Evolutionary conservation across 1,284 basidiomycete genomes (phyloP).

Genomic region (Lentinula novae-zelandiae): DNA sequence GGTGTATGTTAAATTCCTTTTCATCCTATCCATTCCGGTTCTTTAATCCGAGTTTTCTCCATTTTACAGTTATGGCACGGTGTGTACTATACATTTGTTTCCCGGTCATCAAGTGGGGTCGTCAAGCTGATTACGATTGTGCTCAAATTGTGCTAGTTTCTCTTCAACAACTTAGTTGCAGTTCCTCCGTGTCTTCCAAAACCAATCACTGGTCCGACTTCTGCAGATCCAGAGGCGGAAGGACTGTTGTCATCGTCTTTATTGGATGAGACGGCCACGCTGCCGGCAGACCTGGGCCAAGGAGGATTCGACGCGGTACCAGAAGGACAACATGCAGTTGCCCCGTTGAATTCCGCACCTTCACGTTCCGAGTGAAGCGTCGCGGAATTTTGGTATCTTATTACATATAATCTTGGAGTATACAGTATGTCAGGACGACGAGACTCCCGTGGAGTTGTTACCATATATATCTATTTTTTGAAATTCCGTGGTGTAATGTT

Average conservation of each 20-base stretch:
- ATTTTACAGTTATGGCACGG: constrained; percentile 54
- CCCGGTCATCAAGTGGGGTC: constrained; percentile 13
- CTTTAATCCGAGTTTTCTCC: constrained; percentile 1
- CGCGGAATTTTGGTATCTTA: background rate
- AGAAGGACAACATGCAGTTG: constrained; percentile 38
- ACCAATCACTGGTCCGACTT: constrained; percentile 17
- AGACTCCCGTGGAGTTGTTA: background rate
- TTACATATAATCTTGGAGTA: background rate
- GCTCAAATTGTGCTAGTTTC: constrained; percentile 43
- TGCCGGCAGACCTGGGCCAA: constrained; percentile 71
- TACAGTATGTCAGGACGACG: background rate
- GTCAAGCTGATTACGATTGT: constrained; percentile 7
- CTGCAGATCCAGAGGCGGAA: constrained; percentile 43
- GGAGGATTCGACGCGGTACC: constrained; percentile 72
- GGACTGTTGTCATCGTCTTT: constrained; percentile 38
- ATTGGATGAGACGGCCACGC: constrained; percentile 69
- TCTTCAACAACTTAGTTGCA: constrained; percentile 74
- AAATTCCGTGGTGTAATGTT: background rate
- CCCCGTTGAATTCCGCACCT: constrained; percentile 8
- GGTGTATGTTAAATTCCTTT: constrained; percentile 57
- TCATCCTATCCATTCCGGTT: constrained; percentile 1
- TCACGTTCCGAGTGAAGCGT: constrained; percentile 1
- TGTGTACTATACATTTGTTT: constrained; percentile 25
- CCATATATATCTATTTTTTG: background rate
- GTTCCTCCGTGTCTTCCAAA: constrained; percentile 58